Evolutionary conservation across 305 asterid genomes (phyloP).

Genomic region (Fraxinus velutina): DNA sequence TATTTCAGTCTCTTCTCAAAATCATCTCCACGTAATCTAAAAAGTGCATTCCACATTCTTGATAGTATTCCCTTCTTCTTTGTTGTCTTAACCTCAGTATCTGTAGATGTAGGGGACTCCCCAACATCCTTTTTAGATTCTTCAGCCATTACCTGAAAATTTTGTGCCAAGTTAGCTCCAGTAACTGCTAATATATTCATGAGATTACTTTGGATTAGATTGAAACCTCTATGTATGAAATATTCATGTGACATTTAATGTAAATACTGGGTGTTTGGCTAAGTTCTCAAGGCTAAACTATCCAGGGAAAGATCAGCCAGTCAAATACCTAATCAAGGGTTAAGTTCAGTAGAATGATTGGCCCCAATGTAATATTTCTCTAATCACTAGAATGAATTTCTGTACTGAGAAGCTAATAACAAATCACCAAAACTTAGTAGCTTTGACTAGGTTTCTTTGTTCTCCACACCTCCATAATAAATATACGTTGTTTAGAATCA

Average conservation of each 20-base stretch:
- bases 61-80: slow-evolving; percentile 66
- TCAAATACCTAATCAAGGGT: not conserved
- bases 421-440: not conserved
- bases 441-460: not conserved
- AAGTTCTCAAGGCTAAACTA: not conserved
- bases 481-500: not conserved
- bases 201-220: not conserved
- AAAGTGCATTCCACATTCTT: slow-evolving; percentile 66
- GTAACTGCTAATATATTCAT: not conserved
- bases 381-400: not conserved
- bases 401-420: not conserved
- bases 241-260: not conserved
- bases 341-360: not conserved
- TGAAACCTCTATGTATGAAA: not conserved
- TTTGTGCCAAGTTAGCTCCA: not conserved
- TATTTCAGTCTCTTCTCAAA: slow-evolving; percentile 87
- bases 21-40: slow-evolving; percentile 66
- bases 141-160: slow-evolving; percentile 46
- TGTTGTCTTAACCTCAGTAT: slow-evolving; percentile 39
- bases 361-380: not conserved
- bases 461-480: not conserved
- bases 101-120: slow-evolving; percentile 43
- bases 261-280: not conserved
- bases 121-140: slow-evolving; percentile 48
- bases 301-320: not conserved